Evolutionary conservation across 1,284 basidiomycete species (phyloP).

Genomic region (Malassezia psittaci): DNA sequence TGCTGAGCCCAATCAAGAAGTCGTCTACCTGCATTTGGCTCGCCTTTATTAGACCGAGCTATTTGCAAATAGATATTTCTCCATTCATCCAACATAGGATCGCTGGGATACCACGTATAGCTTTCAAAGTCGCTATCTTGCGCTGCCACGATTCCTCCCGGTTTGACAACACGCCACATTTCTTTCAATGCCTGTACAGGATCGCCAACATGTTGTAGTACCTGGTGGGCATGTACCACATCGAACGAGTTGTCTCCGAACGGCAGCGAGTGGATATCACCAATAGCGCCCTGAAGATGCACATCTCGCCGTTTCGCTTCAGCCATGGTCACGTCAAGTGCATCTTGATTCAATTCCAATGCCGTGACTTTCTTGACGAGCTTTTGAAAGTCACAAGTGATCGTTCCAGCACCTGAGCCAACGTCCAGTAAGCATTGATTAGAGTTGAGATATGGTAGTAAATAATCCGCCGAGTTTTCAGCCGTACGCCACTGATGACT

Average conservation of each 20-base stretch:
- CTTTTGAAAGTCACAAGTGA: not conserved
- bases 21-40: not conserved
- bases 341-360: not conserved
- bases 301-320: not conserved
- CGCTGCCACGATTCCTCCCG: slow-evolving; percentile 1
- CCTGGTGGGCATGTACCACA: slow-evolving; percentile 6
- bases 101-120: not conserved
- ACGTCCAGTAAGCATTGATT: not conserved
- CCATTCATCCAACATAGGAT: not conserved
- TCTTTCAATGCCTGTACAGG: not conserved
- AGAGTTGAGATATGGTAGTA: not conserved
- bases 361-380: not conserved
- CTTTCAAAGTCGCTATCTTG: not conserved
- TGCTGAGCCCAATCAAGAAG: not conserved
- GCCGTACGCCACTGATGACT: slow-evolving; percentile 1
- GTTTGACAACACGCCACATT: not conserved
- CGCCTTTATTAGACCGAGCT: not conserved
- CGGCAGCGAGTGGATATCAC: not conserved
- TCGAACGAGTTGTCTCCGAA: not conserved
- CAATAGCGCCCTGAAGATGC: not conserved
- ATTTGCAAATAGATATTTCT: not conserved
- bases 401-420: slow-evolving; percentile 2
- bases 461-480: not conserved
- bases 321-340: not conserved
- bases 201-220: slow-evolving; percentile 3